phyloP scores from a whole-genome alignment of 768 basidiomycete genomes.

The Collybiopsis confluens region DNA sequence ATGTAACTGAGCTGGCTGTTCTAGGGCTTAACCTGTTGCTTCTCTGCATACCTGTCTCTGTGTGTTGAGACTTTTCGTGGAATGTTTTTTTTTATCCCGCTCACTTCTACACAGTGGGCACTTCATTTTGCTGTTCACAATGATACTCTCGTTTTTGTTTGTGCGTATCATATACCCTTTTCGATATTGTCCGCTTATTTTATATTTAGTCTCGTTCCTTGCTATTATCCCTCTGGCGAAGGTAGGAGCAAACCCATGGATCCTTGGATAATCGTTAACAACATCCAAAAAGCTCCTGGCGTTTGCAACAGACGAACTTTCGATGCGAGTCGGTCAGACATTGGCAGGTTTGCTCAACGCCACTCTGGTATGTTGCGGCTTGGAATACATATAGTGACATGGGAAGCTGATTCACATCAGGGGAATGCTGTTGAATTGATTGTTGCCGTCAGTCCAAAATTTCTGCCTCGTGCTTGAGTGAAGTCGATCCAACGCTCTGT shows the following conservation, averaged over 20 bases:
- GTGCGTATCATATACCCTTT: slow-evolving; percentile 27
- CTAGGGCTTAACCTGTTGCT: slow-evolving; percentile 1
- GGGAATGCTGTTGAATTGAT: slow-evolving; percentile 39
- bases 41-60: slow-evolving; percentile 4
- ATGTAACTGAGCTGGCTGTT: not conserved
- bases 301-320: slow-evolving; percentile 64
- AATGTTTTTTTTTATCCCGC: not conserved
- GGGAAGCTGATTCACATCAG: slow-evolving; percentile 6
- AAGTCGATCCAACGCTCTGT: not conserved
- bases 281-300: slow-evolving; percentile 41
- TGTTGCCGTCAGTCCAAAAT: slow-evolving; percentile 40
- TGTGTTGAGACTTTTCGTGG: slow-evolving; percentile 18
- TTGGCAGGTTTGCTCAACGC: slow-evolving; percentile 62
- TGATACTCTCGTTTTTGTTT: slow-evolving; percentile 46
- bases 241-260: slow-evolving; percentile 19
- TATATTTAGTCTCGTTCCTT: slow-evolving; percentile 42
- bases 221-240: slow-evolving; percentile 65
- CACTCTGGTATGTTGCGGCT: slow-evolving; percentile 38
- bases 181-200: not conserved
- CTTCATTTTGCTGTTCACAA: slow-evolving; percentile 37
- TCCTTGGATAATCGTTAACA: not conserved
- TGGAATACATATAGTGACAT: not conserved
- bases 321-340: slow-evolving; percentile 56
- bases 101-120: slow-evolving; percentile 38
- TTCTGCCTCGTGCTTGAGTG: not conserved